Evolutionary conservation across 352 stramenopile species (phyloP), one percentile per base, ranked within the genome.

Genomic region (Phytophthora tentaculata): DNA sequence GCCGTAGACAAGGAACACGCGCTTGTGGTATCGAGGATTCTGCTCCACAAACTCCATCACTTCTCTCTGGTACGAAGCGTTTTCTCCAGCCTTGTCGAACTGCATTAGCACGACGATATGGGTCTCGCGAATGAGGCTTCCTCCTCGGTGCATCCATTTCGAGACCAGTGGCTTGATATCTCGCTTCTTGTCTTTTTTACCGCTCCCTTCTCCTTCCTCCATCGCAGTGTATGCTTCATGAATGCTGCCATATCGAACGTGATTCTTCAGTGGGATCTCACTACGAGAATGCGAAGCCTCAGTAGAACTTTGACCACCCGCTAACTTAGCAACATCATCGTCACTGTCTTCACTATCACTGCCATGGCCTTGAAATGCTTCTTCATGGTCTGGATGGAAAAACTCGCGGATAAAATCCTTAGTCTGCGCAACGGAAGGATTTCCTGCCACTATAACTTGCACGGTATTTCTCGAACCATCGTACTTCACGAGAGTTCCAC

Each of bases 371-470:
- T 81, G 64, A 23, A 83, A 82, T 12, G 73, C 53, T 10, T 69
- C 77, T 17, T 94, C 81, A 49, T 96, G 89, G 35, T 96, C 87
- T 2, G 87, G 86, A 43, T 96, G 89, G 66, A 96, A 96, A 69
- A 96, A 95, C 59, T 96, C 89, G 56, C 86, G 87, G 20, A 96
- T 91, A 53, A 96, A 95, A 26, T 96, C 89, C 52, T 93, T 91
- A 3, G 88, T 86, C 64, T 96, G 89, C 0, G 83, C 81, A 0
- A 82, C 74, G 0, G 89, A 91, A 6, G 88, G 86, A 55, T 91
- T 96, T 22, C 88, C 88, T 0, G 88, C 95, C 10, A 96, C 83
- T n/a, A 96, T 80, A n/a, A 96, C 85, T 43, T 96, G 88, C 9
- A 75, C 77, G 2, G 85, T 90, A 52, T 92, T 89, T 48, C 84